Percentiles rank a stretch among this genome's conserved stretches.
Conservation (phyloP, 225 moss, liverwort and hornwort species). For the Pleurozium schreberi region DNA sequence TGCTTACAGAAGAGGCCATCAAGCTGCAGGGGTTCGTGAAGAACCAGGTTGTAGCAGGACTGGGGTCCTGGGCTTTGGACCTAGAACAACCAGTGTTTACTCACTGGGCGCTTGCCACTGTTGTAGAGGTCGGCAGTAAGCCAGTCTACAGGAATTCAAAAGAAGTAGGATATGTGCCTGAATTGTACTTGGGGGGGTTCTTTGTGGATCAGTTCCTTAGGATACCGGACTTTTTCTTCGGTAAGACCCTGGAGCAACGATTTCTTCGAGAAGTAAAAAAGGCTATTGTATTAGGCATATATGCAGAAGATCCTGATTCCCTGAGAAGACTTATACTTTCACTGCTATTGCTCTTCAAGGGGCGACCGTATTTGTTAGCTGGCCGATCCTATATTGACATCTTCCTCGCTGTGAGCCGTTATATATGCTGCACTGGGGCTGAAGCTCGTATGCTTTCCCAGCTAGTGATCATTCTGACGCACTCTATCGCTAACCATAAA, state of each 20-base stretch:
- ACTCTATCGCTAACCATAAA: conserved; percentile 67
- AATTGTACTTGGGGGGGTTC: conserved; percentile 84
- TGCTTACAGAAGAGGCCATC: conserved; percentile 64
- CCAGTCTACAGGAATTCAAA: conserved; percentile 48
- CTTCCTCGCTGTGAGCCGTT: conserved; percentile 69
- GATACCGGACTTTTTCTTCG: conserved; percentile 61
- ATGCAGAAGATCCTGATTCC: conserved; percentile 49
- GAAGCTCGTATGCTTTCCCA: conserved; percentile 73
- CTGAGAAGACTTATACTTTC: conserved; percentile 69
- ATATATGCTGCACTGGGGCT: conserved; percentile 42
- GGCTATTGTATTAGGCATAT: conserved; percentile 64
- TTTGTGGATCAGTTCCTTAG: conserved; percentile 88
- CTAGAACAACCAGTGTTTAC: conserved; percentile 56
- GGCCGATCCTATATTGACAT: conserved; percentile 85
- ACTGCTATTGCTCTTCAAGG: conserved; percentile 72
- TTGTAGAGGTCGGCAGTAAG: conserved; percentile 30
- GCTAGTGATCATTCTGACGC: conserved; percentile 60
- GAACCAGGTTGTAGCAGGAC: conserved; percentile 31
- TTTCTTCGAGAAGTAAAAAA: conserved; percentile 86
- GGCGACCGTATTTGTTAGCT: conserved; percentile 59
- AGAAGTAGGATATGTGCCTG: conserved; percentile 64
- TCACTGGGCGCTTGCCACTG: conserved; percentile 55
- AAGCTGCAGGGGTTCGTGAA: conserved; percentile 52
- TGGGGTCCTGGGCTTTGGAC: conserved; percentile 58
- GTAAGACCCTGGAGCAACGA: conserved; percentile 58